Base-by-base conservation (phyloP, 306 rosid genomes). In the Gastrolobium villosum region DNA sequence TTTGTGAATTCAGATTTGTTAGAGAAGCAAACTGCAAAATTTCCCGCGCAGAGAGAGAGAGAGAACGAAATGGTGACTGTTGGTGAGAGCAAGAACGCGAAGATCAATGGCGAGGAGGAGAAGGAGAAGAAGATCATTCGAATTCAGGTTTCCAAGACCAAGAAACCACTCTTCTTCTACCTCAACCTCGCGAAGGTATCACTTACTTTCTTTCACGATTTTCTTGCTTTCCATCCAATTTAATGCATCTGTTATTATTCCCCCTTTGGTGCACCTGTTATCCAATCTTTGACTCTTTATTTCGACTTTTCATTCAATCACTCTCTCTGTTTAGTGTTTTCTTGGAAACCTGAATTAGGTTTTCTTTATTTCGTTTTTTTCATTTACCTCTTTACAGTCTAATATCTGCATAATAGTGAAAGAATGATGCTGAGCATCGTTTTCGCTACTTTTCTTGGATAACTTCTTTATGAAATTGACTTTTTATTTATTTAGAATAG, bases 151-250 rank as follows among this genome's bases (percentile, higher is more conserved):
- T 92, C 95, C 77, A 84, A 77, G 55, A 81, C 70, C 78, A 92
- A 92, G 92, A 89, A 79, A 75, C 93, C 95, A 1, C 70, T 88
- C 82, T 43, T 76, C 88, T 92, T 83, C 88, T 92, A 90, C 89
- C 82, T 86, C 84, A 89, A 87, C 34, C 93, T 92, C 62, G 90
- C 93, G 0, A 90, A 89, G 97, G 97, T 91, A 35, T 43, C 44
- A 4, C 30, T 70, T n/a, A 11, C 39, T 43, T 6, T 36, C 13
- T 55, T 9, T 20, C 26, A 20, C 26, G 26, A 20, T 20, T 34
- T 2, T 50, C 13, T 11, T 2, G 10, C 69, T 3, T 13, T 7
- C 2, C 65, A 31, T 32, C 8, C n/a, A 32, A 60, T 31, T 59
- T 3, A 4, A 14, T 14, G 57, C 28, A 5, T 52, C 57, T 41